Conservation (phyloP, 2,329 filamentous ascomycete genomes). For the Venturiaceae sp. region DNA sequence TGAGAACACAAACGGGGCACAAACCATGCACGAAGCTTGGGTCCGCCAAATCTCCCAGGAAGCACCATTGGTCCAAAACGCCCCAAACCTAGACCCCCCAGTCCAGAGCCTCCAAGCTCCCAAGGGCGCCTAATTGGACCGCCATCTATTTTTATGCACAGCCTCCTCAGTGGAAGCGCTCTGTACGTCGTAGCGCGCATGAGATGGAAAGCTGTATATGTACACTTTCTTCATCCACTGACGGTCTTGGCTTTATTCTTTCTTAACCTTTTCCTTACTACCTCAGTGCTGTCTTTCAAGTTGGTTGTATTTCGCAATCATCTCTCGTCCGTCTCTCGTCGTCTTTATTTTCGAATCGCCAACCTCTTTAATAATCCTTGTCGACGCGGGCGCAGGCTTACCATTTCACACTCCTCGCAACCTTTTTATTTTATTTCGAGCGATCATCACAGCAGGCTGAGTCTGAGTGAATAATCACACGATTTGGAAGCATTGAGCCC, state of each 20-base stretch:
- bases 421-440: background rate
- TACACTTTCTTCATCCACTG: too few species aligned
- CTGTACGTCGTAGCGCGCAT: background rate
- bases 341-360: background rate
- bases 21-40: background rate
- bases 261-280: too few species aligned
- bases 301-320: too few species aligned
- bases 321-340: too few species aligned
- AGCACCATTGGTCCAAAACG: background rate
- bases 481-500: background rate
- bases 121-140: background rate
- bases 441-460: background rate
- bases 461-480: background rate
- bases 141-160: background rate
- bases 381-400: background rate
- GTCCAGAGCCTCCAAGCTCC: background rate
- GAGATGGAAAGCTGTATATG: slow-evolving; percentile 2
- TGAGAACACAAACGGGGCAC: background rate
- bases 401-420: background rate
- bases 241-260: too few species aligned
- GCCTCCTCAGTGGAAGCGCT: background rate
- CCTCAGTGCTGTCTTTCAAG: too few species aligned
- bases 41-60: too few species aligned
- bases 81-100: background rate
- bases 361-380: background rate